Conservation (phyloP, 1,139 yeast species). For the Blastobotrys ciferrii region DNA sequence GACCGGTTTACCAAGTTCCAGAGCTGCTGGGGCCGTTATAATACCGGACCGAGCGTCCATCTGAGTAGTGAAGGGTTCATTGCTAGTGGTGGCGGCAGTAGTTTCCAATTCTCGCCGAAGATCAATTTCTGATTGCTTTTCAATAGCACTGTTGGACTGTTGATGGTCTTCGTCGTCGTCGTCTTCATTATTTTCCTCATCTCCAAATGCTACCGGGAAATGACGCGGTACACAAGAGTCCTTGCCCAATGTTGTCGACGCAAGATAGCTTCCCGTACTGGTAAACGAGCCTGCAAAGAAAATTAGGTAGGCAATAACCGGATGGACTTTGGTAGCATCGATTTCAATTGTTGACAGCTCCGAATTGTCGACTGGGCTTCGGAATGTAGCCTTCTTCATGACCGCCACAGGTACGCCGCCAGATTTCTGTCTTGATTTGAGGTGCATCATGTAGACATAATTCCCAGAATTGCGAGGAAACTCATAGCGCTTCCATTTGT, state of each 20-base stretch:
- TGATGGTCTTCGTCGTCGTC: not conserved
- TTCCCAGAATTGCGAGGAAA: constrained; percentile 17
- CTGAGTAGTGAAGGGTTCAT: not conserved
- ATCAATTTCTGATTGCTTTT: constrained; percentile 3
- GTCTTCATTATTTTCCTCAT: not conserved
- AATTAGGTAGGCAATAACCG: constrained; percentile 27
- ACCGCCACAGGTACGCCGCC: constrained; percentile 25
- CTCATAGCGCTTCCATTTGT: constrained; percentile 21
- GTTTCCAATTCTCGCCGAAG: constrained; percentile 1
- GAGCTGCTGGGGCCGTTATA: not conserved
- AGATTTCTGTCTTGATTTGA: not conserved
- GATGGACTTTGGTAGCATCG: constrained; percentile 26
- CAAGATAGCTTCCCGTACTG: constrained; percentile 4
- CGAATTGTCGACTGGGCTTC: constrained; percentile 23
- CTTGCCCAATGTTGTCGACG: constrained; percentile 1
- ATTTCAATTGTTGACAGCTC: constrained; percentile 27
- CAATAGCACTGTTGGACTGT: constrained; percentile 2
- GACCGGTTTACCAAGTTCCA: not conserved
- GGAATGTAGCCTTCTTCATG: constrained; percentile 20
- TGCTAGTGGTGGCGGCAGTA: not conserved
- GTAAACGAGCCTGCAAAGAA: constrained; percentile 21
- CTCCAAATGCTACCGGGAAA: not conserved
- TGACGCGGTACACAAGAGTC: constrained; percentile 8
- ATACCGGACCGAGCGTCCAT: not conserved
- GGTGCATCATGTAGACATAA: constrained; percentile 24